phyloP scores from a whole-genome alignment of 345 rosid species.

The Limnanthes douglasii region DNA sequence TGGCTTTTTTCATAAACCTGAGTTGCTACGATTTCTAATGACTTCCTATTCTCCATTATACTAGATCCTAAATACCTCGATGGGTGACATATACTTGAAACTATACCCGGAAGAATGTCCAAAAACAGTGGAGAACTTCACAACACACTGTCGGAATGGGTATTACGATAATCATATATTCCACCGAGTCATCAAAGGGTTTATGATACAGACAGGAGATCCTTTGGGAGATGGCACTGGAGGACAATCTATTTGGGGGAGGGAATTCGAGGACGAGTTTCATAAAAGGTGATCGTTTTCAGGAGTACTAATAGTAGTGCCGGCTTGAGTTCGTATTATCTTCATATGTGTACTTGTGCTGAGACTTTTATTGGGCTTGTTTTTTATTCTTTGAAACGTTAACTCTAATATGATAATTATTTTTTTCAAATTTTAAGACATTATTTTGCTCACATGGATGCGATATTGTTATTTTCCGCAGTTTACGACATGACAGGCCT shows the following conservation, averaged over 20 bases:
- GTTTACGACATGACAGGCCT: constrained; percentile 89
- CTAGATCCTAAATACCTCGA: constrained; percentile 79
- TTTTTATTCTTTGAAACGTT: no score
- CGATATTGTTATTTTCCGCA: constrained; percentile 19
- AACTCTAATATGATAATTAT: no score
- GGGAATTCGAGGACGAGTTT: constrained; percentile 97
- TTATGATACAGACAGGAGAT: constrained; percentile 98
- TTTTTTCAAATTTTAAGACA: no score
- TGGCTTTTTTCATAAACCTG: neutral
- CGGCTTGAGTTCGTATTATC: no score
- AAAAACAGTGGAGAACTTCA: constrained; percentile 95
- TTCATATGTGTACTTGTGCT: no score
- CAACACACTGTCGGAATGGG: constrained; percentile 89
- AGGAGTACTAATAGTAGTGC: neutral
- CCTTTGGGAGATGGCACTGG: constrained; percentile 99
- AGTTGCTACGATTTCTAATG: neutral
- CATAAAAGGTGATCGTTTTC: constrained; percentile 65
- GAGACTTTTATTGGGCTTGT: no score
- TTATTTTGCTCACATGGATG: no score
- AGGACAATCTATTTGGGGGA: constrained; percentile 99
- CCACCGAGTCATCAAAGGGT: constrained; percentile 92
- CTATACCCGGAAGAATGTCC: constrained; percentile 99
- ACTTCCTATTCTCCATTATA: constrained; percentile 3
- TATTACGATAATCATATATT: constrained; percentile 93
- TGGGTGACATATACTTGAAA: constrained; percentile 88